Evolutionary conservation across 2,329 filamentous ascomycete species (phyloP), one percentile per base, ranked within the genome.

Genomic region (Epicoccum sorghinum): DNA sequence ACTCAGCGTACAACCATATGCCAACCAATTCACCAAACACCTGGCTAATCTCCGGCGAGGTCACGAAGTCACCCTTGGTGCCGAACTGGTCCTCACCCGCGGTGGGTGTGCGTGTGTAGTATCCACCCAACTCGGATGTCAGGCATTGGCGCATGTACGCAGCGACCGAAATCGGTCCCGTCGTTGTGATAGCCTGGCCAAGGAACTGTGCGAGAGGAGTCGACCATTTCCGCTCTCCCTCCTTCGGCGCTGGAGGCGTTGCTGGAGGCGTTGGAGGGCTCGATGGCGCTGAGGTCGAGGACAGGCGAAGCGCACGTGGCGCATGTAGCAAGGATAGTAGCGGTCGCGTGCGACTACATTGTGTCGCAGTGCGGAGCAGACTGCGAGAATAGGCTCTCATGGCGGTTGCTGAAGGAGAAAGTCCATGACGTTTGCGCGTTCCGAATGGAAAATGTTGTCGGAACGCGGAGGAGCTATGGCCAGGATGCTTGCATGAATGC

Each of bases 81-180:
- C 95, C 95, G 66, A 99, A 99, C 60, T 93, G 93, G 70, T 97
- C 93, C 41, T 87, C 84, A 18, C 83, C 87, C 55, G 85, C 77
- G 50, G 82, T 81, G 48, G 83, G 82, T 38, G 88, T 82, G 23
- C 86, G 85, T 4, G 92, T 98, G 77, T 99, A 99, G 79, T 99
- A 99, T 48, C 95, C 95, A 54, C 91, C 92, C 35, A 91, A 78
- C 57, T 95, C 90, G 9, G 90, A 90, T 0, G 95, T 99, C 60
- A 99, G 85, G 74, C 93, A 97, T 88, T 98, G 96, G 72, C 95
- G 93, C 95, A 99, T 99, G 75, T 93, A 99, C 47, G 91, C 89
- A 4, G 95, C 93, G 57, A 99, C 84, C 0, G 95, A 91, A 25
- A 98, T 87, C 4, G 95, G 93, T 0, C 95, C 95, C 9, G 95